phyloP scores from a whole-genome alignment of 768 basidiomycete genomes.

The Suillus plorans region DNA sequence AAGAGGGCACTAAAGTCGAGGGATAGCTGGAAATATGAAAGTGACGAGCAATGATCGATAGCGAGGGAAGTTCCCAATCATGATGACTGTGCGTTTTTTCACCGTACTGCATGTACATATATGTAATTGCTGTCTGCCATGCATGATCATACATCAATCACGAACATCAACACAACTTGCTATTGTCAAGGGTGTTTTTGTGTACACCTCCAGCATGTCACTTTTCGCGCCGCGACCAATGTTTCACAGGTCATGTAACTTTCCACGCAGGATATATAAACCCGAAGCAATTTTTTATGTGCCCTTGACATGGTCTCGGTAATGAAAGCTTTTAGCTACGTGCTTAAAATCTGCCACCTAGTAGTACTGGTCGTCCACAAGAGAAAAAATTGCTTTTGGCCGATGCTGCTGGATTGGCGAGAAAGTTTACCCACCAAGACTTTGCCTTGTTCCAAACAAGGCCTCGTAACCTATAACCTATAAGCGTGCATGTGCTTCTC shows the following conservation, averaged over 20 bases:
- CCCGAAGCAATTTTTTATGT: background rate
- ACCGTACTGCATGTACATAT: background rate
- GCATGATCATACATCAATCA: background rate
- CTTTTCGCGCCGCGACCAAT: background rate
- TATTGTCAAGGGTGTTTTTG: background rate
- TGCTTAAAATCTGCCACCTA: background rate
- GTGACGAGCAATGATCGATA: background rate
- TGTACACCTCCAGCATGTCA: background rate
- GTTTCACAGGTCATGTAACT: background rate
- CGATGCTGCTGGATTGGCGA: background rate
- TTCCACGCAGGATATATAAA: background rate
- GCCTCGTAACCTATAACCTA: background rate
- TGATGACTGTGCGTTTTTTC: background rate
- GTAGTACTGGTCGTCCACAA: background rate
- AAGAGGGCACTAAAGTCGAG: background rate
- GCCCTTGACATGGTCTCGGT: background rate
- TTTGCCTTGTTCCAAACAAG: background rate
- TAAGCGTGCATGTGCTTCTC: background rate
- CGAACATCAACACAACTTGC: background rate
- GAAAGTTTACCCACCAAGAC: background rate
- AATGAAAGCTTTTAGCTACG: background rate
- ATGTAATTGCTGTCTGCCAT: background rate
- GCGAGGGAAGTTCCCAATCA: background rate
- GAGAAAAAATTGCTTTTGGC: background rate
- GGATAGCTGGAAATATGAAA: background rate